phyloP scores from a whole-genome alignment of 805 yeast genomes.

The Saccharomycopsis sp. region DNA sequence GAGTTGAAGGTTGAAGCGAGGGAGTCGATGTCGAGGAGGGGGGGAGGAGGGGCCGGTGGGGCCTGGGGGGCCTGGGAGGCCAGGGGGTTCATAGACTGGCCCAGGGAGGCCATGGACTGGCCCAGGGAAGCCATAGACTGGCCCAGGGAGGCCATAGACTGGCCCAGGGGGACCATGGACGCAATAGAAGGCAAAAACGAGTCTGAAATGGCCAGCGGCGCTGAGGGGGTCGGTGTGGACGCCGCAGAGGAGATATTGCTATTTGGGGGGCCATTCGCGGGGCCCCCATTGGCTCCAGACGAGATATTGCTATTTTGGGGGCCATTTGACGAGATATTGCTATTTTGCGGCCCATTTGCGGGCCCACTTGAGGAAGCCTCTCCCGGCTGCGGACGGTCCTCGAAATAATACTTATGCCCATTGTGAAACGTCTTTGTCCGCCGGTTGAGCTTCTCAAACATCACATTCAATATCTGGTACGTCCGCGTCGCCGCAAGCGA shows the following conservation, averaged over 20 bases:
- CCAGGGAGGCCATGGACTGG: too few relatives aligned
- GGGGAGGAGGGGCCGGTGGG: too few relatives aligned
- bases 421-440: slow-evolving; percentile 48
- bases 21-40: too few relatives aligned
- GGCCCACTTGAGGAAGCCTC: too few relatives aligned
- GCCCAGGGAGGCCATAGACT: too few relatives aligned
- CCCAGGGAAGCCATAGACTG: too few relatives aligned
- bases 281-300: neutral
- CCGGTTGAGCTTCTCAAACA: slow-evolving; percentile 72
- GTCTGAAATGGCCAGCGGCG: neutral
- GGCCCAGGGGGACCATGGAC: too few relatives aligned
- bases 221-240: slow-evolving; percentile 1
- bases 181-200: neutral
- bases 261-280: neutral
- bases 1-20: too few relatives aligned
- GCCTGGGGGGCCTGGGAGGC: too few relatives aligned
- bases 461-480: slow-evolving; percentile 68
- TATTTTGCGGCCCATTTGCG: neutral
- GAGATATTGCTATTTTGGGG: neutral
- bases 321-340: neutral
- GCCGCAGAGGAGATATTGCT: slow-evolving; percentile 1
- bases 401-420: slow-evolving; percentile 16
- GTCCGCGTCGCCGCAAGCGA: slow-evolving; percentile 77
- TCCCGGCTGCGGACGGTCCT: slow-evolving; percentile 12
- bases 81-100: too few relatives aligned